Base-by-base conservation (phyloP, 805 yeast genomes). In the Candida easanensis region DNA sequence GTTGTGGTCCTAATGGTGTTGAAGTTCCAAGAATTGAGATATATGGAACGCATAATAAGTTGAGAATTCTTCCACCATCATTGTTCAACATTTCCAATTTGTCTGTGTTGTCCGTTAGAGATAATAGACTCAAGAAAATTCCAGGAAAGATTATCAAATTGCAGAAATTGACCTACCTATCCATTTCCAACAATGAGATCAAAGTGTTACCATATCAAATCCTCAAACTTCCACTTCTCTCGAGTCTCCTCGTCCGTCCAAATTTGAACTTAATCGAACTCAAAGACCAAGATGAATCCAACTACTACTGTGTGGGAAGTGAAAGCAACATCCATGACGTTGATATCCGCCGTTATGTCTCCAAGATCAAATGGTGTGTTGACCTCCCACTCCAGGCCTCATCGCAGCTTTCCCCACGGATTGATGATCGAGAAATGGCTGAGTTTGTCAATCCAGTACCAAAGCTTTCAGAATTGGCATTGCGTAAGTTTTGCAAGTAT, bases 171-270 rank as follows among this genome's bases (percentile, higher is more conserved):
- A 69, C 70, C n/a, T 76, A 77, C 38, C 58, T 80, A 32, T 72
- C 78, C n/a, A 50, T 80, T 9, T 73, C 75, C 6, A 65, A 73
- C 18, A 80, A 80, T 53, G 68, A 74, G 42, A 54, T 80, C 30
- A 69, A 68, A 39, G 74, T 65, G 42, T 57, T 80, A 16, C 85
- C 86, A 0, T 71, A 69, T 46, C 76, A 76, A 46, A 71, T 80
- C 6, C 57, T 80, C n/a, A 62, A 69, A 4, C 59, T 80, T 13
- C 62, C 69, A 1, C 53, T 62, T 3, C 54, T 80, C 25, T 59
- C 63, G 16, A 68, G 70, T 1, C 61, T 80, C n/a, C 62, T 76
- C 13, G 73, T 82, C 0, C 73, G 83, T 23, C 84, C 84, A 1
- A 80, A 80, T 49, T 76, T 77, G 7, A 64, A 50, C 19, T 19